phyloP scores from a whole-genome alignment of 1,284 basidiomycete genomes.

The Trichosporon sp. region DNA sequence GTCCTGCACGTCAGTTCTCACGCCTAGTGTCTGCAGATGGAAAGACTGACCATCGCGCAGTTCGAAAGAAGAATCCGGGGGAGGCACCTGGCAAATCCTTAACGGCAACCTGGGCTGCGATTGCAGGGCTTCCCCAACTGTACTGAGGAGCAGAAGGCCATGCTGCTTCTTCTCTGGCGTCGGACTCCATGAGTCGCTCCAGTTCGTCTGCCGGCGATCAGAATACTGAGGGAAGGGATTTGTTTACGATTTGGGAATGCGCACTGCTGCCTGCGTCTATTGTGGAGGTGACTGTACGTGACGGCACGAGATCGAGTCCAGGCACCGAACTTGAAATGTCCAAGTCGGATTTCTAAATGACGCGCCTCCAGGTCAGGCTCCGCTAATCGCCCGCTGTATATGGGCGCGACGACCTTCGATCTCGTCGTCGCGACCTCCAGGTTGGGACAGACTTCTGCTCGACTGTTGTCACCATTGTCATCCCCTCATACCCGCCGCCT shows the following conservation, averaged over 20 bases:
- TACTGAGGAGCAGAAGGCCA: slow-evolving; percentile 32
- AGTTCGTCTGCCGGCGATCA: not conserved
- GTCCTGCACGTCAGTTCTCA: slow-evolving; percentile 31
- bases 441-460: not conserved
- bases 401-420: not conserved
- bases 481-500: not conserved
- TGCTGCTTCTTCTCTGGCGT: not conserved
- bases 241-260: not conserved
- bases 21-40: not conserved
- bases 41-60: slow-evolving; percentile 38
- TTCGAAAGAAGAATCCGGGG: slow-evolving; percentile 34
- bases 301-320: not conserved
- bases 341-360: not conserved
- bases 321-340: not conserved
- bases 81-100: slow-evolving; percentile 8
- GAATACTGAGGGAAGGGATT: not conserved
- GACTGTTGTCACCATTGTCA: not conserved
- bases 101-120: not conserved
- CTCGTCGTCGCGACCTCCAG: not conserved
- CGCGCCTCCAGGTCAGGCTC: not conserved
- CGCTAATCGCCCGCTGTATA: not conserved
- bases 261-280: not conserved
- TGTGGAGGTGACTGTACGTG: not conserved
- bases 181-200: not conserved
- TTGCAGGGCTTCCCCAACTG: slow-evolving; percentile 10